These are phyloP conservation scores for Prunus dulcis DNA, from an alignment of 306 rosid genomes.

Conservation along the genomic window DNA sequence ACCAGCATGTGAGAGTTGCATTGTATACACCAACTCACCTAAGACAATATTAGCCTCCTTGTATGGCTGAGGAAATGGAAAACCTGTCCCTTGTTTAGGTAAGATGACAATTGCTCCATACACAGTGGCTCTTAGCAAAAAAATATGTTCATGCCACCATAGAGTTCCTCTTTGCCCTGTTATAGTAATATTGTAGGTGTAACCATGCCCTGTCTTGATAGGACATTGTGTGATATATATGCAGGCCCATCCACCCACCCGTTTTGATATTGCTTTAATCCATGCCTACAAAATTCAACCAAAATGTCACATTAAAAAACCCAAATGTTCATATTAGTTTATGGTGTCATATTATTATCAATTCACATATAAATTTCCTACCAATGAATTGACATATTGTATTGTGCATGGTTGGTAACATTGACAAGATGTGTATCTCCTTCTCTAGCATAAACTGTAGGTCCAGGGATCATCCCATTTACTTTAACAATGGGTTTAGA, in stretches of 20 bases:
- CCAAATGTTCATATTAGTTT: too few relatives aligned
- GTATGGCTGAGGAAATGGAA: constrained; percentile 34
- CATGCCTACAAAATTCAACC: constrained; percentile 20
- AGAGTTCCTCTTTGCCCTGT: constrained; percentile 40
- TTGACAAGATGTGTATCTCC: neutral
- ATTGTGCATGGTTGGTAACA: too few relatives aligned
- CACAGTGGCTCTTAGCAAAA: constrained; percentile 38
- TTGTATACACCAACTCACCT: constrained; percentile 11
- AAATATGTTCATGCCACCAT: constrained; percentile 42
- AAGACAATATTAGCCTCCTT: constrained; percentile 22
- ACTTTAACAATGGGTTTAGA: constrained; percentile 33
- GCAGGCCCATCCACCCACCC: constrained; percentile 45
- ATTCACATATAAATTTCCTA: too few relatives aligned
- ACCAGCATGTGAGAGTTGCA: too few relatives aligned
- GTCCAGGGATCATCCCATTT: constrained; percentile 39
- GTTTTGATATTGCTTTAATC: constrained; percentile 32
- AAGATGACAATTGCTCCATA: constrained; percentile 31
- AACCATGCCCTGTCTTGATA: constrained; percentile 23
- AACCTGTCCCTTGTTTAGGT: constrained; percentile 22
- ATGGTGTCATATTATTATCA: too few relatives aligned
- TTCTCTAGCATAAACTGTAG: constrained; percentile 36
- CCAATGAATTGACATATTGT: too few relatives aligned
- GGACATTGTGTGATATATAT: constrained; percentile 40
- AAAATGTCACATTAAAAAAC: too few relatives aligned
- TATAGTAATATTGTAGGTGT: constrained; percentile 22